Percentiles rank a stretch among this genome's conserved stretches.
phyloP scores from a whole-genome alignment of 2,329 filamentous ascomycete species.

The Aspergillus sergii region DNA sequence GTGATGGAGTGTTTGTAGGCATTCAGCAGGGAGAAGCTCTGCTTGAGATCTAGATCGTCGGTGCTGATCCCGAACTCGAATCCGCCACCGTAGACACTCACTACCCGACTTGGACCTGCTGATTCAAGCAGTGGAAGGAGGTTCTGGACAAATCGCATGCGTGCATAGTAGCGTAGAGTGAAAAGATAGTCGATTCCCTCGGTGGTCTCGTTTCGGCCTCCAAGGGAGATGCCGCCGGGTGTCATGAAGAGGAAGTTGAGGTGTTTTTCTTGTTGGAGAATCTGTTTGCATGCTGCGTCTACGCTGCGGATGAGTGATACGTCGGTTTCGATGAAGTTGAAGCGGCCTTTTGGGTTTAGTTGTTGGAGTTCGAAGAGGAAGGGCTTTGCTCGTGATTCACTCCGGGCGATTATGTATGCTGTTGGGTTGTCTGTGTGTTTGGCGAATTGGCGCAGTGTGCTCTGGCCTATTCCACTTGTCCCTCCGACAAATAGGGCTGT shows the following conservation, averaged over 20 bases:
- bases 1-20: slow-evolving; percentile 46
- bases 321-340: slow-evolving; percentile 54
- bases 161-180: slow-evolving; percentile 31
- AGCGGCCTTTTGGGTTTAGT: slow-evolving; percentile 48
- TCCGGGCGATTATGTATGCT: slow-evolving; percentile 57
- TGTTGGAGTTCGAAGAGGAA: slow-evolving; percentile 46
- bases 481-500: slow-evolving; percentile 57
- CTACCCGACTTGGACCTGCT: slow-evolving; percentile 51
- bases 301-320: slow-evolving; percentile 55
- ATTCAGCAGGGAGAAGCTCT: slow-evolving; percentile 27
- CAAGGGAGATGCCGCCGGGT: slow-evolving; percentile 20
- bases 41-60: slow-evolving; percentile 45
- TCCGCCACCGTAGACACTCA: slow-evolving; percentile 56
- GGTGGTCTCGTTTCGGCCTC: slow-evolving; percentile 21
- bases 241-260: slow-evolving; percentile 33
- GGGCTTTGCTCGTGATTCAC: slow-evolving; percentile 34
- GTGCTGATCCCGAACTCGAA: slow-evolving; percentile 53
- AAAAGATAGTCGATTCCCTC: slow-evolving; percentile 32
- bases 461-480: slow-evolving; percentile 58
- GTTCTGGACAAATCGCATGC: slow-evolving; percentile 35
- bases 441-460: slow-evolving; percentile 51
- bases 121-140: slow-evolving; percentile 28
- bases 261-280: slow-evolving; percentile 35
- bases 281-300: slow-evolving; percentile 51
- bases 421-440: slow-evolving; percentile 45